Evolutionary conservation across 2,329 filamentous ascomycete species (phyloP).

Genomic region (Truncatella angustata): DNA sequence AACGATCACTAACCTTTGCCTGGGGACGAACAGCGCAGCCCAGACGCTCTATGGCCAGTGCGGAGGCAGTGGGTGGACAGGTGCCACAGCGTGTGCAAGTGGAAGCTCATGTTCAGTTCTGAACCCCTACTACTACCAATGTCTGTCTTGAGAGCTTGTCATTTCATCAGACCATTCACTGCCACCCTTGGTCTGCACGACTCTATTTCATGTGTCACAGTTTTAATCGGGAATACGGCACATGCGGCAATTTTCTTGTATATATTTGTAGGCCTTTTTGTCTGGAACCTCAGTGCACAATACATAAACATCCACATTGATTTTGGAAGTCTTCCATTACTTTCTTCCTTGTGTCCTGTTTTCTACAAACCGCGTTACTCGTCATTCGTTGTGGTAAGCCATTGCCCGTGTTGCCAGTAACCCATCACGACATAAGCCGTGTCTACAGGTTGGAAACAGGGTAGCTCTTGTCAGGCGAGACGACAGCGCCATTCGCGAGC

Average conservation of each 20-base stretch:
- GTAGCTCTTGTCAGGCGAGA: slow-evolving; percentile 13
- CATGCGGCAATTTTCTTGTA: not conserved
- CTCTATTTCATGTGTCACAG: not conserved
- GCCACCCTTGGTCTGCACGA: not conserved
- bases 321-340: not conserved
- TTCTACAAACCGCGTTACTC: too few species aligned
- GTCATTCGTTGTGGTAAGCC: too few species aligned
- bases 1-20: not conserved
- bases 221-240: not conserved
- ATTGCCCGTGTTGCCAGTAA: too few species aligned
- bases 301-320: not conserved
- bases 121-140: slow-evolving; percentile 7
- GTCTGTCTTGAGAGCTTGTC: not conserved
- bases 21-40: not conserved
- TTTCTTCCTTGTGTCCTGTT: too few species aligned
- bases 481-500: slow-evolving; percentile 13
- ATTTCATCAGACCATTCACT: not conserved
- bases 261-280: not conserved
- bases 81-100: slow-evolving; percentile 2
- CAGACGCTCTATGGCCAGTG: slow-evolving; percentile 5
- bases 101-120: not conserved
- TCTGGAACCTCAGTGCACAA: not conserved
- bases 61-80: not conserved
- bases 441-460: slow-evolving; percentile 2
- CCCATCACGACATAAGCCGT: not conserved